Evolutionary conservation across 306 rosid genomes (phyloP).

Genomic region (Medicago truncatula): DNA sequence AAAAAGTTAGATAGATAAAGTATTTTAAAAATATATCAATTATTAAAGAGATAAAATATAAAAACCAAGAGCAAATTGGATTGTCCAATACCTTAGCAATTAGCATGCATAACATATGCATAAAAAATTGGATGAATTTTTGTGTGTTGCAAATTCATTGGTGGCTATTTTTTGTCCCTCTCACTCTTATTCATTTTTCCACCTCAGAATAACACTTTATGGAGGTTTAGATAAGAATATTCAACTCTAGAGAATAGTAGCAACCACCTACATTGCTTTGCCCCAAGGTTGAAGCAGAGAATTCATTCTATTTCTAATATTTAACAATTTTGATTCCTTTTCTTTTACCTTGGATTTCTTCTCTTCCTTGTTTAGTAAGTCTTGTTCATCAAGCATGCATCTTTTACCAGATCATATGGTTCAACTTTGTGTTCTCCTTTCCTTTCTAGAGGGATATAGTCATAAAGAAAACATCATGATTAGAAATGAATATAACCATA

Average conservation of each 20-base stretch:
- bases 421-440: background rate
- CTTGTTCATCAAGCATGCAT: background rate
- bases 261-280: slow-evolving; percentile 47
- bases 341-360: slow-evolving; percentile 6
- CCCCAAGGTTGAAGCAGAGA: slow-evolving; percentile 52
- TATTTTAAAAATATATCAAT: background rate
- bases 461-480: background rate
- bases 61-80: background rate
- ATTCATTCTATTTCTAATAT: slow-evolving; percentile 49
- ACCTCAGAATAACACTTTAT: slow-evolving; percentile 45
- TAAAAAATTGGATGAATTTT: background rate
- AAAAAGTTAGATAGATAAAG: background rate
- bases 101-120: background rate
- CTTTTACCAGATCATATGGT: background rate
- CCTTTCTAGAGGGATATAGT: background rate
- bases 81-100: background rate
- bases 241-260: slow-evolving; percentile 39
- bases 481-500: slow-evolving; percentile 18
- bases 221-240: slow-evolving; percentile 43
- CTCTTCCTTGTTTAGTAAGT: slow-evolving; percentile 7
- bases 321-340: slow-evolving; percentile 31
- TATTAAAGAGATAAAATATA: slow-evolving; percentile 10
- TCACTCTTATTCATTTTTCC: slow-evolving; percentile 45
- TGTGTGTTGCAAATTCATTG: slow-evolving; percentile 20
- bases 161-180: slow-evolving; percentile 40